Evolutionary conservation across 371 early-diverging fungal genomes (phyloP).

Genomic region (Syncephalastrum sp.): DNA sequence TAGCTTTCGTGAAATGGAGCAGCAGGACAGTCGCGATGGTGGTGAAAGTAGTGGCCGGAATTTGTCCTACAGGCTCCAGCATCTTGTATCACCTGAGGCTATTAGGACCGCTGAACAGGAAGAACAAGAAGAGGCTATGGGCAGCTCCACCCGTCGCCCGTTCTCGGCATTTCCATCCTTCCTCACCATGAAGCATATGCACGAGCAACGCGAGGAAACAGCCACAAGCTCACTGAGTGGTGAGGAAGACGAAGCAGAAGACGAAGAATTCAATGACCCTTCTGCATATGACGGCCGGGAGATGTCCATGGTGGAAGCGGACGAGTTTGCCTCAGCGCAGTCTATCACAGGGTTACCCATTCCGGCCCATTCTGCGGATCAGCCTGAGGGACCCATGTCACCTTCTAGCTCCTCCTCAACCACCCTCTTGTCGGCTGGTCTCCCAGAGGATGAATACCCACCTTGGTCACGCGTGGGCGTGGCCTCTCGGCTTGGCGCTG

Average conservation of each 20-base stretch:
- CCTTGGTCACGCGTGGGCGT: constrained; percentile 7
- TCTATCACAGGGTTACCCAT: no score
- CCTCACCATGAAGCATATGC: constrained; percentile 23
- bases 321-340: no score
- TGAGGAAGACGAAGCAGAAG: no score
- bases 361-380: no score
- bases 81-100: constrained; percentile 48
- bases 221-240: no score
- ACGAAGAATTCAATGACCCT: no score
- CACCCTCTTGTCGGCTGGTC: not conserved
- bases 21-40: not conserved
- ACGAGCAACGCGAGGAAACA: constrained; percentile 5
- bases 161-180: constrained; percentile 33
- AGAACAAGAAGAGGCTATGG: constrained; percentile 40
- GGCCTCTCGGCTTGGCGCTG: constrained; percentile 13
- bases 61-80: constrained; percentile 12
- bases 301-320: no score
- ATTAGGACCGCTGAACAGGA: constrained; percentile 44
- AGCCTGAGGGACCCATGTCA: not conserved
- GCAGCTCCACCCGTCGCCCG: constrained; percentile 13
- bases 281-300: no score
- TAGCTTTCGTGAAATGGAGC: constrained; percentile 7
- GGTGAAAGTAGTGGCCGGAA: not conserved
- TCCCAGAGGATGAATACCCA: no score
- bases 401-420: constrained; percentile 1